Base-by-base conservation (phyloP, 2,329 filamentous ascomycete genomes). In the Daldinia sp. region DNA sequence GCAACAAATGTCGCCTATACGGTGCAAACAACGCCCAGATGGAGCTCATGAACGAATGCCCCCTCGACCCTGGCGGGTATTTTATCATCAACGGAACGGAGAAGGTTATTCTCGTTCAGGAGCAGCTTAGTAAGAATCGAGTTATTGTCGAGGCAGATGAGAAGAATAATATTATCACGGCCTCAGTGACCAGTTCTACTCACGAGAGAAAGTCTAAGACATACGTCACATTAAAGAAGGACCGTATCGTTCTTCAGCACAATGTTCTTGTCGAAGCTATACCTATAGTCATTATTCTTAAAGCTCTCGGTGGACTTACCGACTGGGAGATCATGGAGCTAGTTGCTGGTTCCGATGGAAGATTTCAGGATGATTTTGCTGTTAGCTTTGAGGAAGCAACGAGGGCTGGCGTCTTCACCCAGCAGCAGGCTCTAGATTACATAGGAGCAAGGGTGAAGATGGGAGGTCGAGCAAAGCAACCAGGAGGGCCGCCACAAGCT, bases 131-230 rank as follows among this genome's bases (percentile, higher is more conserved):
- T 85, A 99, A 99, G 85, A 99, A 99, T 78, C 89, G 95, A 81
- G 92, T 99, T 73, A 97, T 99, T 75, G 94, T 99, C 13, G 96
- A 99, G 78, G 90, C 92, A 57, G 92, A 94, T 72, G 85, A 90
- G 53, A 96, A 96, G 80, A 98, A 97, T 78, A 91, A 91, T 63
- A 89, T 96, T 67, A 94, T 98, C 58, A 92, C 94, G 70, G 95
- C 96, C 34, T 98, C 95, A 1, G 95, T 98, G 27, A 99, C 94
- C 6, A 96, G 94, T 87, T 97, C 95, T 27, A 98, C 96, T 1
- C 93, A 97, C 77, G 95, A 98, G 77, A 87, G 96, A 72, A 97
- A 98, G 78, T 97, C 95, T 9, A 99, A 99, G 81, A 97, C 93
- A 57, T 97, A 98, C 71, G 93, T 99, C 52, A 87, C 94, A 11